A percentile compares a stretch with the other conserved stretches of the same genome.
phyloP scores from a whole-genome alignment of 106 monocot genomes.

The Xerophyta viscosa region DNA sequence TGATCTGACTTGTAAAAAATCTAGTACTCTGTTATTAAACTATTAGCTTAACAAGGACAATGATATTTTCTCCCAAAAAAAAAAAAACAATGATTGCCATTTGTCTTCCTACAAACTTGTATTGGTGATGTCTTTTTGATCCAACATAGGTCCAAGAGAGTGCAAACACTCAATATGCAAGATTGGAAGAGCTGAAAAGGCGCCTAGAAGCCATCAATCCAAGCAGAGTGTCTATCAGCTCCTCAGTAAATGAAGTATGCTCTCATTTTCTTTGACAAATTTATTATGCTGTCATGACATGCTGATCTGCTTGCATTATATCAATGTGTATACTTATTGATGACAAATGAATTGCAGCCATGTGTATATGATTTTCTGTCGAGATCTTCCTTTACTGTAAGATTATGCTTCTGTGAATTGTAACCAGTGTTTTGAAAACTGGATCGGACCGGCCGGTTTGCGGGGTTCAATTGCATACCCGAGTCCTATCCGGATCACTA shows the following conservation, averaged over 20 bases:
- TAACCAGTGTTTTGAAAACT: too few species aligned
- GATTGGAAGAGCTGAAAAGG: conserved; percentile 89
- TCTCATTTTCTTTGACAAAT: too few species aligned
- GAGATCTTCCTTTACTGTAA: too few species aligned
- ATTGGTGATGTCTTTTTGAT: neutral
- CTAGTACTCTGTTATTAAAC: too few species aligned
- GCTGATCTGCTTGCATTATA: neutral
- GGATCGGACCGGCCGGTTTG: too few species aligned
- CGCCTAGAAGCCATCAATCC: conserved; percentile 81
- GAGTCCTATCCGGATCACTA: too few species aligned
- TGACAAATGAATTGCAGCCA: neutral
- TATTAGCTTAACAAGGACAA: too few species aligned
- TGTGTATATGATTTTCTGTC: neutral
- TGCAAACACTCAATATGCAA: conserved; percentile 53
- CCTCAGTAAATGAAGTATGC: conserved; percentile 32
- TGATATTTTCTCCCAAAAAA: too few species aligned
- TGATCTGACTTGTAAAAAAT: too few species aligned
- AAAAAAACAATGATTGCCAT: neutral
- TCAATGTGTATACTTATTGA: neutral
- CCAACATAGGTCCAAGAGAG: conserved; percentile 84
- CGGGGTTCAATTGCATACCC: too few species aligned
- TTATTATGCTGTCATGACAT: neutral
- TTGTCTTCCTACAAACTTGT: neutral
- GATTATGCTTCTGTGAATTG: too few species aligned
- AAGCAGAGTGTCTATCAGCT: conserved; percentile 43